Conservation (phyloP, 108 stramenopile species). For the Cylindrotheca fusiformis region DNA sequence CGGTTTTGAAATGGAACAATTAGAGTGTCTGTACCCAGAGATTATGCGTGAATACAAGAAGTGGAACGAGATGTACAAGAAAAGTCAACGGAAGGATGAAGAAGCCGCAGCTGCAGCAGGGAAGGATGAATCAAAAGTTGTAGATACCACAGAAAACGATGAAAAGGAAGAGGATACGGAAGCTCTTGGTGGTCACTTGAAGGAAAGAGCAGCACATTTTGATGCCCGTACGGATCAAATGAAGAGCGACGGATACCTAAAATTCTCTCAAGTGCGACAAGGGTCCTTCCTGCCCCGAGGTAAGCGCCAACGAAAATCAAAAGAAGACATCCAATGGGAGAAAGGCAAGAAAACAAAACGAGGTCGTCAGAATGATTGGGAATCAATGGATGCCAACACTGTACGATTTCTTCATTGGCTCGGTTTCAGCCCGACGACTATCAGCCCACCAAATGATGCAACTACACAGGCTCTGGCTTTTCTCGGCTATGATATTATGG, state of each 20-base stretch:
- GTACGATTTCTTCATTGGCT: conserved; percentile 83
- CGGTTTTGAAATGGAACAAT: conserved; percentile 66
- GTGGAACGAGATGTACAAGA: conserved; percentile 79
- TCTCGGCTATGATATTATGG: conserved; percentile 78
- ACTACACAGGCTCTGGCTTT: conserved; percentile 77
- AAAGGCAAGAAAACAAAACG: conserved; percentile 15
- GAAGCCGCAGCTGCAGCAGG: conserved; percentile 3
- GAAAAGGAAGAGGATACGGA: conserved; percentile 13
- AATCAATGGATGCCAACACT: conserved; percentile 39
- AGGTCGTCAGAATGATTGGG: conserved; percentile 55
- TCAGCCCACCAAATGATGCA: conserved; percentile 69
- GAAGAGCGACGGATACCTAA: conserved; percentile 61
- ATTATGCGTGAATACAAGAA: conserved; percentile 75
- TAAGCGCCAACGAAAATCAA: neutral
- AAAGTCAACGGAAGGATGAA: conserved; percentile 32
- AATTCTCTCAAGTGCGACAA: conserved; percentile 63
- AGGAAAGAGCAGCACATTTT: conserved; percentile 64
- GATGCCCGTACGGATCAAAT: conserved; percentile 73
- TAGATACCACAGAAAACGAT: conserved; percentile 14
- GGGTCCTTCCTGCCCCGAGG: conserved; percentile 63
- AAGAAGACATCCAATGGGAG: conserved; percentile 51
- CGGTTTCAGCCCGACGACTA: conserved; percentile 53
- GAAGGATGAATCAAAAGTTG: conserved; percentile 3
- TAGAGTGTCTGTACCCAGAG: conserved; percentile 69
- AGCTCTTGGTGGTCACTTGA: conserved; percentile 43